These are phyloP conservation scores for Trichoderma asperelloides DNA, from an alignment of 495 filamentous ascomycete species.

Conservation along the genomic window DNA sequence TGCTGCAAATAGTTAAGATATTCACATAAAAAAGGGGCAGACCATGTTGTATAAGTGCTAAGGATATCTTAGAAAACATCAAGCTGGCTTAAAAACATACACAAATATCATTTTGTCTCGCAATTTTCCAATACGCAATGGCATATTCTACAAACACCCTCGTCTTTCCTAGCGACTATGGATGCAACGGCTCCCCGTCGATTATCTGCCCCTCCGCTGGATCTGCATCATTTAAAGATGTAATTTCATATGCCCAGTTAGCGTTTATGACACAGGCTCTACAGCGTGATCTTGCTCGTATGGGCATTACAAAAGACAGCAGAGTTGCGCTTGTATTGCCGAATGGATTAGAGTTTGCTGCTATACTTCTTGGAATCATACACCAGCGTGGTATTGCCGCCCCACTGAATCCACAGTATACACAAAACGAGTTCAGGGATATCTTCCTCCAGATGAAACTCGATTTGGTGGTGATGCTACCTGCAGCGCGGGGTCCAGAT, in stretches of 20 bases:
- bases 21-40: too few relatives aligned
- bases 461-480: not conserved
- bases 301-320: not conserved
- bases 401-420: not conserved
- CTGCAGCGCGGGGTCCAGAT: not conserved
- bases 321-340: not conserved
- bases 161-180: too few relatives aligned
- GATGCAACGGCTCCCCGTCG: not conserved
- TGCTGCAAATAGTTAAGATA: too few relatives aligned
- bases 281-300: not conserved
- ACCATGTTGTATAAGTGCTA: too few relatives aligned
- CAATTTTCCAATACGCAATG: too few relatives aligned
- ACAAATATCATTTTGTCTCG: too few relatives aligned
- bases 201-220: not conserved
- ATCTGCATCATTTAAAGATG: not conserved
- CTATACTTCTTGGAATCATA: not conserved
- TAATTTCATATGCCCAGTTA: not conserved
- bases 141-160: too few relatives aligned
- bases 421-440: not conserved
- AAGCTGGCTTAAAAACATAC: too few relatives aligned
- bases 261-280: not conserved
- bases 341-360: not conserved
- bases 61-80: too few relatives aligned
- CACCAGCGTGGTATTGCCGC: not conserved
- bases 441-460: not conserved